These are phyloP conservation scores for Ceratopteris richardii DNA, from an alignment of 75 land plant species.

Conservation along the genomic window DNA sequence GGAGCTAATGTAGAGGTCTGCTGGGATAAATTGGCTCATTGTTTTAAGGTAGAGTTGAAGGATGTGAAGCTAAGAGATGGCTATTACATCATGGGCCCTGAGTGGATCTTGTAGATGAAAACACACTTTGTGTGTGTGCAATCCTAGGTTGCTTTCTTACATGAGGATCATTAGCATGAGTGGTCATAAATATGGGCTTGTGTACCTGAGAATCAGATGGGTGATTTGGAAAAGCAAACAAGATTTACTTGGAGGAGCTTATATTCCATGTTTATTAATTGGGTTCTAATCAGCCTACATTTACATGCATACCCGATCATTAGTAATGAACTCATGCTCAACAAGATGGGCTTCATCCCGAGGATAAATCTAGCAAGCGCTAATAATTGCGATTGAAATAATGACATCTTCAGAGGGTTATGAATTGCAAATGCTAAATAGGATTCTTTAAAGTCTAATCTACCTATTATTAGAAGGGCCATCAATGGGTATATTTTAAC, in stretches of 20 bases:
- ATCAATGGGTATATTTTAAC: too few species aligned
- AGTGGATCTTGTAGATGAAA: constrained; percentile 58
- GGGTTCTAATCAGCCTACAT: constrained; percentile 75
- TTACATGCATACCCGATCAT: too few species aligned
- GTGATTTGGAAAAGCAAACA: constrained; percentile 55
- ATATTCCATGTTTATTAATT: constrained; percentile 76
- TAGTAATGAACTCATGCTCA: too few species aligned
- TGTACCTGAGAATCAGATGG: constrained; percentile 75
- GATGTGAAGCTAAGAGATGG: constrained; percentile 47
- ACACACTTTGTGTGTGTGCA: constrained; percentile 59
- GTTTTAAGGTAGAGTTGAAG: constrained; percentile 62
- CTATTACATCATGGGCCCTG: constrained; percentile 61
- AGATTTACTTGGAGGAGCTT: constrained; percentile 70
- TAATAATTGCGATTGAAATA: too few species aligned
- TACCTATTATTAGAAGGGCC: too few species aligned
- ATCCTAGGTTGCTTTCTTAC: constrained; percentile 47
- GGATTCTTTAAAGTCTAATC: too few species aligned
- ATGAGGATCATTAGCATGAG: constrained; percentile 77
- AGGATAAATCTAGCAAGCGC: too few species aligned
- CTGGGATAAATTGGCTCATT: constrained; percentile 65
- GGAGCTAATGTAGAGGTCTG: too few species aligned
- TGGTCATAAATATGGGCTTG: constrained; percentile 67
- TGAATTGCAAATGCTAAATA: too few species aligned
- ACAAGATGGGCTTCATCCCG: too few species aligned
- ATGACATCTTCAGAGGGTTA: too few species aligned